Conservation (phyloP, 495 filamentous ascomycete genomes). For the Podospora pseudocomata region DNA sequence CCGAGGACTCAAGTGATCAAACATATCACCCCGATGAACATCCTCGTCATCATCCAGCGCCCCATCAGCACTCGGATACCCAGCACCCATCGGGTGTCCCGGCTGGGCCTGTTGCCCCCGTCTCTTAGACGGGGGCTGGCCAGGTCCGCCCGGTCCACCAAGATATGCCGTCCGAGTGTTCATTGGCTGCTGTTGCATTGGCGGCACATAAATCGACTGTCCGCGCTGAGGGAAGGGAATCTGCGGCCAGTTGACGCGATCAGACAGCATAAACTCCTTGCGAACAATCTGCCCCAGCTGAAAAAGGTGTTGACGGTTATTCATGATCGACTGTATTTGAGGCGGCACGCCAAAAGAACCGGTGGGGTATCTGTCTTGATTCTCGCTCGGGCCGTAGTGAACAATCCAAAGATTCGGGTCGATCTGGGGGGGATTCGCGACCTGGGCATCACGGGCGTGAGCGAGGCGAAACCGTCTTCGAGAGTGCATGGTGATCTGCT, state of each 20-base stretch:
- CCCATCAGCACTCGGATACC: conserved; percentile 42
- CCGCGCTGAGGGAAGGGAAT: conserved; percentile 62
- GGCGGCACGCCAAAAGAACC: conserved; percentile 57
- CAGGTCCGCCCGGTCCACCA: conserved; percentile 17
- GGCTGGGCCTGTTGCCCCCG: conserved; percentile 15
- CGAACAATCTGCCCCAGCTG: conserved; percentile 74
- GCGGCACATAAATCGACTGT: conserved; percentile 41
- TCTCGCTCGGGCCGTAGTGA: conserved; percentile 79
- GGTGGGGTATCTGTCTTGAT: conserved; percentile 63
- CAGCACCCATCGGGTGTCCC: conserved; percentile 16
- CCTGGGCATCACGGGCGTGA: conserved; percentile 49
- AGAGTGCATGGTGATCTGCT: conserved; percentile 66
- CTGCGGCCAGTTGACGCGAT: conserved; percentile 82
- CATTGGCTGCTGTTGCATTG: conserved; percentile 38
- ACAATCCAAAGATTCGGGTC: conserved; percentile 88
- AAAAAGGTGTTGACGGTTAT: conserved; percentile 65
- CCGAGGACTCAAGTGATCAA: conserved; percentile 81
- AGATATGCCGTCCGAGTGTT: conserved; percentile 52
- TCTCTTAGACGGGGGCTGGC: conserved; percentile 46
- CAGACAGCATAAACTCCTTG: conserved; percentile 91
- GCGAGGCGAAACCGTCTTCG: conserved; percentile 81
- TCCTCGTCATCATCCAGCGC: conserved; percentile 85
- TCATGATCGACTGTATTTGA: conserved; percentile 57
- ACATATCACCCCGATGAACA: conserved; percentile 73
- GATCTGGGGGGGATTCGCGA: conserved; percentile 52